Conservation (phyloP, 1,284 basidiomycete genomes). For the Chiua sp. region DNA sequence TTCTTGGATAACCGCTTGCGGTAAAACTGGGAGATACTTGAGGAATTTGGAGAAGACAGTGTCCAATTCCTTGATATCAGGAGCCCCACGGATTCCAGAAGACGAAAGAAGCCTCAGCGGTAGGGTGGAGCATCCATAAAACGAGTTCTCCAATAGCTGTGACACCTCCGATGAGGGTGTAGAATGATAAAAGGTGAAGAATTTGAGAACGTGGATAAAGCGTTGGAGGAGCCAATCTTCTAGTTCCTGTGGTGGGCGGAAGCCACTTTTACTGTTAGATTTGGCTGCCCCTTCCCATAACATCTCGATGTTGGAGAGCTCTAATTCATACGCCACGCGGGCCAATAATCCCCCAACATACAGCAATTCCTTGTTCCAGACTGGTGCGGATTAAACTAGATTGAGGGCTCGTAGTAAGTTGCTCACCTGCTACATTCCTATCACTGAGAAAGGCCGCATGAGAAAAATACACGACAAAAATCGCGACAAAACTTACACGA, state of each 20-base stretch:
- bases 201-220: constrained; percentile 84
- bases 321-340: constrained; percentile 87
- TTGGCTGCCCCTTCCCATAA: constrained; percentile 59
- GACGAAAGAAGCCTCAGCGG: constrained; percentile 83
- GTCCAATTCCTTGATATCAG: constrained; percentile 82
- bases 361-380: constrained; percentile 90
- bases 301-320: constrained; percentile 65
- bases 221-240: constrained; percentile 60
- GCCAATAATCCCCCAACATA: constrained; percentile 85
- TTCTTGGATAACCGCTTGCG: constrained; percentile 66
- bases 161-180: constrained; percentile 91
- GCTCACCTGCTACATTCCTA: constrained; percentile 72
- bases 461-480: constrained; percentile 1
- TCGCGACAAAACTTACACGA: constrained; percentile 42
- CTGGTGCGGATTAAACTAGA: constrained; percentile 38
- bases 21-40: constrained; percentile 80
- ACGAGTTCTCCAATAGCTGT: constrained; percentile 76
- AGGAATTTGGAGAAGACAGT: constrained; percentile 79
- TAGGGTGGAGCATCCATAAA: constrained; percentile 70
- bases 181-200: constrained; percentile 88
- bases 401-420: not conserved
- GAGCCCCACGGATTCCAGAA: constrained; percentile 73
- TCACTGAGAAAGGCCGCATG: constrained; percentile 52
- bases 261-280: constrained; percentile 22
- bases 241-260: constrained; percentile 45